Base-by-base conservation (phyloP, 2,329 filamentous ascomycete species). In the Ceratocystis variospora region DNA sequence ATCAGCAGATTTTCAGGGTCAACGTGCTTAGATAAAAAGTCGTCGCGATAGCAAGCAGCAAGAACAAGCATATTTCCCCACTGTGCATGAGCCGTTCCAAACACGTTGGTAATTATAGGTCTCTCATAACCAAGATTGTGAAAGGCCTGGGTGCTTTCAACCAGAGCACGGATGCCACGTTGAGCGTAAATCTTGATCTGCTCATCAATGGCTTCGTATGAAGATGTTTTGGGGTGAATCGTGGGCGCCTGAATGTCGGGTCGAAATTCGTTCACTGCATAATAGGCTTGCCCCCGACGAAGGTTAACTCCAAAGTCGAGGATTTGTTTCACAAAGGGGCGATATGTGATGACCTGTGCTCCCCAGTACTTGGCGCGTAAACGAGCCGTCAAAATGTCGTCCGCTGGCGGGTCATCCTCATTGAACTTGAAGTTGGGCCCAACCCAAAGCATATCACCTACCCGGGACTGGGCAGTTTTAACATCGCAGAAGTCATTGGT, bases 61-160 rank as follows among this genome's bases (percentile, higher is more conserved):
- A 99, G 83, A n/a, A 95, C 90, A 62, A 97, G 80, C 72, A 96
- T 84, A 73, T 97, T 97, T 67, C 94, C 93, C 79, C 95, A 99
- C 90, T 99, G 94, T 63, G 93, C 92, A 80, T 96, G 93, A 69
- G 91, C 88, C 19, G 93, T 97, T 64, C 93, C 92, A 76, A 96
- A 96, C 28, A 96, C 87, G 71, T 96, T 97, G n/a, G 93, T 97
- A 66, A 97, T 86, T 63, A 96, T 87, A 7, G 89, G 84, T 37
- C 90, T 83, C 68, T 82, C 76, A n/a, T 77, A 76, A 17, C 83
- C 79, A 31, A 89, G 79, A 1, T 80, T 79, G 69, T 87, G 80
- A 73, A 97, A 96, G 0, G 91, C 90, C 65, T 85, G 82, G 0
- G 93, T 97, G 74, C 93, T 96, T 72, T 88, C 81, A 64, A 96